Percentiles rank a stretch among this genome's conserved stretches.
These are phyloP conservation scores for Epichloe glyceriae DNA, from an alignment of 2,329 filamentous ascomycete genomes.

Conservation along the genomic window DNA sequence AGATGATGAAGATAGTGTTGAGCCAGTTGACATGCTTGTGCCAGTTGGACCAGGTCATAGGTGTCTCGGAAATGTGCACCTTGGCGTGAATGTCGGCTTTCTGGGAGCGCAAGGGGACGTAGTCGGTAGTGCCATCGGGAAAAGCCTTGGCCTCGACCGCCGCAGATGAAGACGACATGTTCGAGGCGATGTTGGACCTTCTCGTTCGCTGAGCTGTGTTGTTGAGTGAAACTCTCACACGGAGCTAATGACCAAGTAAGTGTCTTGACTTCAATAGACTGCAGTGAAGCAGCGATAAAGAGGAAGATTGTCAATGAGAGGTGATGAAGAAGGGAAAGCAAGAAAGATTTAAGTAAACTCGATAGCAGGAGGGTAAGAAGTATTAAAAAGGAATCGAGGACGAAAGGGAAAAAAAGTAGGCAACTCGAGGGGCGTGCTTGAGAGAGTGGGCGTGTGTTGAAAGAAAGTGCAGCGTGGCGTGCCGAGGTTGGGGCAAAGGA, in stretches of 20 bases:
- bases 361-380: conserved; percentile 1
- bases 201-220: neutral
- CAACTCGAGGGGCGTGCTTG: conserved; percentile 1
- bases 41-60: conserved; percentile 74
- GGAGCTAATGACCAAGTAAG: neutral
- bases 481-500: conserved; percentile 5
- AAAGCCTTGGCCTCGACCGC: conserved; percentile 27
- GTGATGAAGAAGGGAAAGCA: neutral
- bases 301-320: neutral
- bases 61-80: conserved; percentile 72
- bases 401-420: neutral
- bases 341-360: no score
- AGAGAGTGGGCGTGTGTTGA: neutral
- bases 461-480: neutral
- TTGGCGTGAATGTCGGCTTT: conserved; percentile 47
- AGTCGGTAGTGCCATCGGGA: conserved; percentile 42
- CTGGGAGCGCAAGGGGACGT: conserved; percentile 33
- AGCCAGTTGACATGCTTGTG: conserved; percentile 92
- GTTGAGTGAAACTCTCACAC: neutral
- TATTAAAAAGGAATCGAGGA: neutral
- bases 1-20: conserved; percentile 69
- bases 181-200: neutral
- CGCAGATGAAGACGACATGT: conserved; percentile 5
- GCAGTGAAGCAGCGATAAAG: neutral
- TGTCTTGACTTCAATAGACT: neutral